These are phyloP conservation scores for Geotrichum candidum DNA, from an alignment of 1,139 yeast species.

Conservation along the genomic window DNA sequence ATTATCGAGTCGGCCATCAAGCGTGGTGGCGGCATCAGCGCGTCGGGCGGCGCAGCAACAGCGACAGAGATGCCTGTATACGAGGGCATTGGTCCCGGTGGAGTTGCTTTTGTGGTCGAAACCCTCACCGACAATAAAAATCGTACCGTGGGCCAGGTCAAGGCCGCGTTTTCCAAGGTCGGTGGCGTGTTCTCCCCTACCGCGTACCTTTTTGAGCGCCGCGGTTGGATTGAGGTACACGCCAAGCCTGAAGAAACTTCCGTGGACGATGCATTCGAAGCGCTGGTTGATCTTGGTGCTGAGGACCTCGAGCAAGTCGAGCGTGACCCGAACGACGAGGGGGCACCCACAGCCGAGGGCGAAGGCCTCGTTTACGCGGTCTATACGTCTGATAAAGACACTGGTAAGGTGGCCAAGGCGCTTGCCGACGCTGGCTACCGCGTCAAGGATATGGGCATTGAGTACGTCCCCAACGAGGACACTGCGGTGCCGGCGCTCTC, in stretches of 20 bases:
- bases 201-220: conserved; percentile 64
- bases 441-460: conserved; percentile 65
- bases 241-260: conserved; percentile 35
- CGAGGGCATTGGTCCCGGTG: conserved; percentile 92
- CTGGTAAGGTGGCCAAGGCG: conserved; percentile 55
- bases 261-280: conserved; percentile 60
- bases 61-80: conserved; percentile 51
- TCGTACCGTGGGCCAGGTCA: conserved; percentile 68
- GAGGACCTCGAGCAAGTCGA: conserved; percentile 61
- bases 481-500: conserved; percentile 42
- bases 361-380: conserved; percentile 25
- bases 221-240: conserved; percentile 58
- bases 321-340: neutral
- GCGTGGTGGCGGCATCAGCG: conserved; percentile 65
- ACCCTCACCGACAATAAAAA: conserved; percentile 86
- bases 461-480: conserved; percentile 61
- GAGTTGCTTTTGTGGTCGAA: conserved; percentile 77
- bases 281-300: conserved; percentile 72
- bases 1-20: conserved; percentile 82
- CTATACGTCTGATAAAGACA: conserved; percentile 54
- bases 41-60: conserved; percentile 31
- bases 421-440: conserved; percentile 50
- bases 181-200: conserved; percentile 69
- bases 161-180: conserved; percentile 67
- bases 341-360: neutral